Base-by-base conservation (phyloP, 352 stramenopile genomes). In the Phytophthora colocasiae region DNA sequence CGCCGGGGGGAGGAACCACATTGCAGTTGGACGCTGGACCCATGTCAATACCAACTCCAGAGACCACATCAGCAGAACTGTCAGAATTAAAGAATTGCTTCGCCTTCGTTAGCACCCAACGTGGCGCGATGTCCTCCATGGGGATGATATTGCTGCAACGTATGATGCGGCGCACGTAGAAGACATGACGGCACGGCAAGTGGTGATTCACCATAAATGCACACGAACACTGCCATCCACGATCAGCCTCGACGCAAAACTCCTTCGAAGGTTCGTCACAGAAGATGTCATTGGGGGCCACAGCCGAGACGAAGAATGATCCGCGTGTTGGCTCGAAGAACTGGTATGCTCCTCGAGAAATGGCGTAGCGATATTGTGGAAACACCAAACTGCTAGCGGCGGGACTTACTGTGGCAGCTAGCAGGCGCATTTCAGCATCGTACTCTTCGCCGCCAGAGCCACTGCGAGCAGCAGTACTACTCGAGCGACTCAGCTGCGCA, bases 131-230 rank as follows among this genome's bases (percentile, higher is more conserved):
- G 19, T 53, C 5, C 10, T 64, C 62, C 38, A 78, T 57, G 24
- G 71, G 71, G 27, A 78, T 63, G 10, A 78, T 60, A 17, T 43
- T 68, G 41, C 57, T 68, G 52, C 71, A 78, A 27, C 71, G 71
- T 36, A 75, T 32, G 39, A 78, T 75, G 14, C 71, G 66, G 9
- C 71, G 71, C 38, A 78, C 64, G 32, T 78, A 78, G 27, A 78
- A 75, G 2, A 78, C 57, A 27, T 78, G 71, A 0, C 71, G 61
- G 27, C 71, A 78, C 26, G 71, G 71, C 22, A 78, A 53, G 36
- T 67, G 66, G 24, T 78, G 66, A 22, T 78, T 78, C 4, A 66
- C 48, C 71, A 78, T 78, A 19, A 78, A 78, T 3, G 71, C 71
- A 41, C 71, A 78, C 19, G 71, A 78, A 27, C 71, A 78, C n/a